Evolutionary conservation across 2,329 filamentous ascomycete species (phyloP), one percentile per base, ranked within the genome.

Genomic region (Daldinia sp.): DNA sequence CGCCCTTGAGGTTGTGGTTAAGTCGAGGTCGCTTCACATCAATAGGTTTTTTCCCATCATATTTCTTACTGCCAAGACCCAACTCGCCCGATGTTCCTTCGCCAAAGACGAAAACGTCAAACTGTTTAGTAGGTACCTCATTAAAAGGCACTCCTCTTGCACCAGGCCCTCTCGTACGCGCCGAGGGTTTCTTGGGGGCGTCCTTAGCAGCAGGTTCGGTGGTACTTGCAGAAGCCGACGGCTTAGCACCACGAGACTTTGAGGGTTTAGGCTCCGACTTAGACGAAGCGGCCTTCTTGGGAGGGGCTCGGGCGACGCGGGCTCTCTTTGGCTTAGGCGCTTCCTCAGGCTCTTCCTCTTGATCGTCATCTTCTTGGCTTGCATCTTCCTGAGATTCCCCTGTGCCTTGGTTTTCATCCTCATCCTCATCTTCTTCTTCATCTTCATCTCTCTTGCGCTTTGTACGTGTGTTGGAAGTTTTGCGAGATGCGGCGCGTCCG

Each of bases 1-100:
- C 83, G 47, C 87, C 85, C 35, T 79, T 78, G 47, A 92, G 81
- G 50, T 83, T 79, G 55, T 84, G 80, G 69, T 91, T 92, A 63
- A 89, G 79, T 63, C 89, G 87, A 30, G 89, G 89, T 51, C 88
- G 83, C 77, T 89, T 89, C 68, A 91, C 88, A 71, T 90, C 86
- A 63, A 87, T 83, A n/a, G 77, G 75, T 61, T 72, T 76, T 71
- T 78, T 79, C 23, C 76, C 76, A 4, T 77, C 74, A 37, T 83
- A 81, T 68, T 85, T 87, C 73, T 83, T 85, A 34, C 82, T 83
- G 10, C 89, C 89, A 13, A 92, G 81, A 43, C 89, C 89, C 54
- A 91, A 84, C 74, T 91, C 89, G 60, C 88, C 88, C 45, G 85
- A 72, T 8, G 71, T 83, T 71, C 73, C 74, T 69, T 86, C 85